Evolutionary conservation across 2,329 filamentous ascomycete genomes (phyloP), one percentile per base, ranked within the genome.

Genomic region (Diaporthe amygdali): DNA sequence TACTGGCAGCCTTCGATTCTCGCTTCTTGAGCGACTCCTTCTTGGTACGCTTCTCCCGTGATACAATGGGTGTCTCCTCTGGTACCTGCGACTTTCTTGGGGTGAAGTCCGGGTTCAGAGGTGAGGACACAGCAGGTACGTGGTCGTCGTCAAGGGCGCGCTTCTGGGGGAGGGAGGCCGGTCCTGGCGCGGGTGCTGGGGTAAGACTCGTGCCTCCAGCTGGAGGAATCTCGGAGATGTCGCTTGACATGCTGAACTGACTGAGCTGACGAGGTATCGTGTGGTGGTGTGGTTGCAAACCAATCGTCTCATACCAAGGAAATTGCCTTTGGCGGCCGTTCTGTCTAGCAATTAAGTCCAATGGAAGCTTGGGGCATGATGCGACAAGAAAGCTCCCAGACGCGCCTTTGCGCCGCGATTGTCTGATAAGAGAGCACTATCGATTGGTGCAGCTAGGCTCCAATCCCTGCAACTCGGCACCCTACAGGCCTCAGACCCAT

Each of bases 1-100:
- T 76, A 69, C 77, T 75, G 12, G 79, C 81, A 56, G 83, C 85
- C 75, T 91, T 92, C 68, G 90, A 86, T 79, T 93, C 91, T 56
- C 90, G 88, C 82, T 93, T 93, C 83, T 92, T 92, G 39, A 91
- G 81, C 1, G 89, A 86, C 68, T 93, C 91, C 78, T 92, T 93
- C 80, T 92, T 92, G 25, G 84, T 81, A 39, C 90, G 83, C 74
- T 84, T 86, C 74, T 89, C 87, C 44, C 88, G 86, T 15, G 80
- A 77, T 75, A 82, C 80, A 22, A 77, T 73, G 10, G 79, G 79
- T 61, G 75, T 74, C 12, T 84, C 82, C 69, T 84, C 79, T 78
- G 74, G 76, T 2, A 75, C 70, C 66, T 78, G 78, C 12, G 72
- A 84, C 73, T 76, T 76, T 14, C 72, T 68, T 5, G 72, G 17